These are phyloP conservation scores for Plectosphaerella sp. DNA, from an alignment of 2,329 filamentous ascomycete genomes.

Conservation along the genomic window DNA sequence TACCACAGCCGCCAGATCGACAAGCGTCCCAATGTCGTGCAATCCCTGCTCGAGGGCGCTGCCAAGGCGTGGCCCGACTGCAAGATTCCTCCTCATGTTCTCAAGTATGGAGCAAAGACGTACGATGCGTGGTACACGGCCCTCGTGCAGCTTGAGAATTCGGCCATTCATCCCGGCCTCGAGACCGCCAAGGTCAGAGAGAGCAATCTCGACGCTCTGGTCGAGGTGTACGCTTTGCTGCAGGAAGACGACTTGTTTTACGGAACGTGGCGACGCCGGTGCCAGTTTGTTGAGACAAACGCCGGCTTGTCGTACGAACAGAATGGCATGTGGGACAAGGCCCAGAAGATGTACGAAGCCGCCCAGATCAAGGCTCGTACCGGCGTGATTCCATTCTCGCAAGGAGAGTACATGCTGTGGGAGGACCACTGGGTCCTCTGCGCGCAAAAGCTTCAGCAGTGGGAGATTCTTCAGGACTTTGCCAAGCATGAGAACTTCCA, in stretches of 20 bases:
- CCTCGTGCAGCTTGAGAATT: constrained; percentile 82
- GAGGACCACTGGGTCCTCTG: constrained; percentile 99
- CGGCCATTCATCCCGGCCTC: constrained; percentile 76
- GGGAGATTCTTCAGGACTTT: constrained; percentile 96
- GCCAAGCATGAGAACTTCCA: constrained; percentile 99
- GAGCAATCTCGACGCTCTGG: constrained; percentile 92
- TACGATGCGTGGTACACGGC: constrained; percentile 99
- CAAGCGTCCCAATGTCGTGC: constrained; percentile 90
- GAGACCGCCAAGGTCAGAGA: constrained; percentile 83
- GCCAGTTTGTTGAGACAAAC: constrained; percentile 96
- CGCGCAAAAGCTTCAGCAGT: constrained; percentile 96
- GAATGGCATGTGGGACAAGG: constrained; percentile 99
- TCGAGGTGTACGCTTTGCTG: constrained; percentile 84
- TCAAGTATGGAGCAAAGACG: constrained; percentile 91
- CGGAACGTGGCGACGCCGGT: constrained; percentile 90
- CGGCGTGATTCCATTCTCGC: constrained; percentile 91
- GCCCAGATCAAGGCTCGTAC: constrained; percentile 97
- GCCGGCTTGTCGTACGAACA: constrained; percentile 97
- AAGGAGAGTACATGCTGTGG: constrained; percentile 98
- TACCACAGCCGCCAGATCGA: constrained; percentile 94
- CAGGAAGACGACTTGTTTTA: constrained; percentile 98
- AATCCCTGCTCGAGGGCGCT: constrained; percentile 84
- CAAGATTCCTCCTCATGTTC: constrained; percentile 89
- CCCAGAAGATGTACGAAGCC: constrained; percentile 92
- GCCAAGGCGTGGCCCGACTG: constrained; percentile 81